A percentile compares a stretch with the other conserved stretches of the same genome.
phyloP scores from a whole-genome alignment of 1,139 yeast genomes.

The Kluyveromyces sp. region DNA sequence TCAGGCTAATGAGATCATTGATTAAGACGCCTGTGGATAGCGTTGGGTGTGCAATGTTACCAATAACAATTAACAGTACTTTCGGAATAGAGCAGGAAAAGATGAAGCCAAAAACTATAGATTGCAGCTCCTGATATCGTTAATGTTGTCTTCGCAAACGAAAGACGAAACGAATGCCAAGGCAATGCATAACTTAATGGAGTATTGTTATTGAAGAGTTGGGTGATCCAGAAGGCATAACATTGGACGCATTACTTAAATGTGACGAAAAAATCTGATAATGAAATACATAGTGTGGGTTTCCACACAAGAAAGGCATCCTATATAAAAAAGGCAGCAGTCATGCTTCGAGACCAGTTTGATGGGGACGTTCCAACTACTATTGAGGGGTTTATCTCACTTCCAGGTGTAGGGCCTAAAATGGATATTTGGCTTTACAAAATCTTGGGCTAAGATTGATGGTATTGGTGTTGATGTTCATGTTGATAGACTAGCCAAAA shows the following conservation, averaged over 20 bases:
- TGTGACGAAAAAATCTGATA: constrained; percentile 51
- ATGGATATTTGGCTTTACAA: constrained; percentile 78
- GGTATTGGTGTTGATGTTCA: constrained; percentile 97
- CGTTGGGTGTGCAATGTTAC: constrained; percentile 79
- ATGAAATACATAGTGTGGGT: constrained; percentile 71
- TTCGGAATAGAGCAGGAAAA: constrained; percentile 18
- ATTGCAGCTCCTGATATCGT: constrained; percentile 66
- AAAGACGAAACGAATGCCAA: constrained; percentile 77
- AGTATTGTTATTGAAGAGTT: constrained; percentile 35
- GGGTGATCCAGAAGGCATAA: constrained; percentile 33
- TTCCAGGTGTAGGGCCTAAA: constrained; percentile 96
- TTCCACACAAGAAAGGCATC: constrained; percentile 75
- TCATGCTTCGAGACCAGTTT: constrained; percentile 42
- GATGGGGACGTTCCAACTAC: constrained; percentile 65
- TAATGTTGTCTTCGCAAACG: constrained; percentile 89
- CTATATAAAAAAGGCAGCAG: constrained; percentile 58
- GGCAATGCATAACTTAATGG: constrained; percentile 60
- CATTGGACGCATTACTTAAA: constrained; percentile 38
- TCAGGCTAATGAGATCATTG: constrained; percentile 57
- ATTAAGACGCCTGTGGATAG: constrained; percentile 77
- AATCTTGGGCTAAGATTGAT: constrained; percentile 65
- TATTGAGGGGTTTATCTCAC: constrained; percentile 52
- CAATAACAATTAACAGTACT: constrained; percentile 37
- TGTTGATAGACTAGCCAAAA: constrained; percentile 68
- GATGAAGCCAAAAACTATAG: constrained; percentile 44